These are phyloP conservation scores for Suhomyces canberraensis DNA, from an alignment of 805 yeast species.

Conservation along the genomic window DNA sequence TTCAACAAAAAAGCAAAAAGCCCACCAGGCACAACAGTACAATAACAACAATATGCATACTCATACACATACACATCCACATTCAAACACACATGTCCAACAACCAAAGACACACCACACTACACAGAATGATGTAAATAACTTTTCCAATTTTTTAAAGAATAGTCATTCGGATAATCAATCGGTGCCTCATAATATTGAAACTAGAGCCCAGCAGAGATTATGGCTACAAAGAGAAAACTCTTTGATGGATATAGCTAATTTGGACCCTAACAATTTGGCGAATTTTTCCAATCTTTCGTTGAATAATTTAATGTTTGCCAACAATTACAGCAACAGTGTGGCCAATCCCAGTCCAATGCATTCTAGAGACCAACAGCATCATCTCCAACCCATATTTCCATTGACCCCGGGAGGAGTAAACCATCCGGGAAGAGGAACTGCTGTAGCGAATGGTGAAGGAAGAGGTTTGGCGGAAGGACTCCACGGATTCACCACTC, in stretches of 20 bases:
- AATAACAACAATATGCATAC: not conserved
- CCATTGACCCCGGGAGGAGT: conserved; percentile 10
- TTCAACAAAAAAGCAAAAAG: conserved; percentile 19
- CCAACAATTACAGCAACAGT: conserved; percentile 20
- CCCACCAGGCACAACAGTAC: too few relatives aligned
- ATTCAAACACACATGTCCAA: conserved; percentile 3
- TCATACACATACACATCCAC: conserved; percentile 1
- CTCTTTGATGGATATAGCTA: conserved; percentile 57
- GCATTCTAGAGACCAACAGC: conserved; percentile 13
- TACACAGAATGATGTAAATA: conserved; percentile 22
- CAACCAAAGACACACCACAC: conserved; percentile 2
- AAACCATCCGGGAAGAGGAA: conserved; percentile 4
- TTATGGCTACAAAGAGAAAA: conserved; percentile 82
- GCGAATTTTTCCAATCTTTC: conserved; percentile 39
- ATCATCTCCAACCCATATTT: conserved; percentile 3
- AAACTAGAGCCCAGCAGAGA: conserved; percentile 77
- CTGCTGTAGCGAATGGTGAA: not conserved
- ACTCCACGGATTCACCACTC: not conserved
- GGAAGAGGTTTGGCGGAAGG: not conserved
- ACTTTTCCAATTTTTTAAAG: conserved; percentile 29
- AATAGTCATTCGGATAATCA: conserved; percentile 8
- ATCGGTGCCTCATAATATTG: conserved; percentile 20
- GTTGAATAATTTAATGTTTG: conserved; percentile 38
- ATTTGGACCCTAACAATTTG: conserved; percentile 25
- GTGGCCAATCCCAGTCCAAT: conserved; percentile 14